These are phyloP conservation scores for Selaginella moellendorffii DNA, from an alignment of 75 land plant genomes.

Conservation along the genomic window DNA sequence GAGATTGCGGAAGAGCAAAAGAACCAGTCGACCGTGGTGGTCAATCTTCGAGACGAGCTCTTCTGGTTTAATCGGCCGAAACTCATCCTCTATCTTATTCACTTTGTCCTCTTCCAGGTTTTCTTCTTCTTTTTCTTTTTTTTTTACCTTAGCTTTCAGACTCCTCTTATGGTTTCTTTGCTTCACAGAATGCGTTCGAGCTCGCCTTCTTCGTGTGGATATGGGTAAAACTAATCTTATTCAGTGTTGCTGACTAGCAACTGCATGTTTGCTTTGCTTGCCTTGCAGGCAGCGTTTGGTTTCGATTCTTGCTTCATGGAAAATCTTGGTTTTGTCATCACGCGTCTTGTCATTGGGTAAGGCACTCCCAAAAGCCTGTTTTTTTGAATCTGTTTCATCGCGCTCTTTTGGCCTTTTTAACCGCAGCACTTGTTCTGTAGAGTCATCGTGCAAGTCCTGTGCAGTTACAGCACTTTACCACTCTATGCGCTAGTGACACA, in stretches of 20 bases:
- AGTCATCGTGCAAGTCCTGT: conserved; percentile 39
- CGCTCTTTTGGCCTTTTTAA: background rate
- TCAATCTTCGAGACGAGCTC: conserved; percentile 44
- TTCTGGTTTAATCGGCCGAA: conserved; percentile 73
- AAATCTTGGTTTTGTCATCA: conserved; percentile 22
- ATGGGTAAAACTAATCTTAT: conserved; percentile 33
- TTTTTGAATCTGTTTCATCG: background rate
- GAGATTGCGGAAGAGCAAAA: conserved; percentile 24
- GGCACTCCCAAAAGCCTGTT: conserved; percentile 1
- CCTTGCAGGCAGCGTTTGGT: conserved; percentile 55
- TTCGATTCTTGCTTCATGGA: conserved; percentile 39
- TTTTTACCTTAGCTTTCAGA: background rate
- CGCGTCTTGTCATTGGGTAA: conserved; percentile 47
- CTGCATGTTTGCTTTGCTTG: background rate
- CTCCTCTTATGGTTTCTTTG: background rate
- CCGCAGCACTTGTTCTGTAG: conserved; percentile 13
- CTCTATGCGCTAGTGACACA: conserved; percentile 73
- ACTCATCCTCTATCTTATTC: conserved; percentile 53
- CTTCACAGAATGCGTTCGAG: conserved; percentile 69
- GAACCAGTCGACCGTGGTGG: conserved; percentile 45
- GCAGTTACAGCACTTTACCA: conserved; percentile 57
- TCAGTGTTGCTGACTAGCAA: background rate
- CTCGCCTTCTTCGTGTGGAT: conserved; percentile 82
- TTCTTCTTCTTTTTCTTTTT: background rate
- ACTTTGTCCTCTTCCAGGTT: conserved; percentile 79